Evolutionary conservation across 2,329 filamentous ascomycete species (phyloP), one percentile per base, ranked within the genome.

Genomic region (Chaetomium sp.): DNA sequence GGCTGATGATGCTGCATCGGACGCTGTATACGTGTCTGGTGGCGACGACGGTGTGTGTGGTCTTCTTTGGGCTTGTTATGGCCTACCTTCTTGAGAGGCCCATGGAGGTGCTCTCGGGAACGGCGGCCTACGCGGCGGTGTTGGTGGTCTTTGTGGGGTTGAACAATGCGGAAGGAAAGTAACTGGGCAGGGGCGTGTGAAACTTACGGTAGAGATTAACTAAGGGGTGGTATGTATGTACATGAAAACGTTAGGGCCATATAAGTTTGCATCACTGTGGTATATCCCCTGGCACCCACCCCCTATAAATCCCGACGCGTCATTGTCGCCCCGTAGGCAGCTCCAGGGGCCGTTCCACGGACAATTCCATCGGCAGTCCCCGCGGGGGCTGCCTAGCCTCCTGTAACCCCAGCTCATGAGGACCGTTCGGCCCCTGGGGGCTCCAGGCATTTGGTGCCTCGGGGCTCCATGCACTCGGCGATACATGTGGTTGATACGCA

Each of bases 111-210:
- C 31, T 55, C 16, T 31, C 31, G 19, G 27, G 27, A 8, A 55
- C 51, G 51, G 51, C 51, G 27, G 31, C 51, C 13, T 55, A 55
- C 31, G 51, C 51, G 27, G 51, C 51, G 8, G 51, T 55, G 51
- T 13, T 55, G 25, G 51, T 55, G 51, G 51, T 55, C 3, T 55
- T 55, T 55, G 51, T 55, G 27, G 51, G 51, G 45, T 23, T 47
- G 45, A 47, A 47, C 19, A 47, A 47, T 12, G 45, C 45, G 0
- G n/a, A 47, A 7, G 45, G 4, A n/a, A 19, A 3, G 0, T n/a
- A 23, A 1, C 5, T 2, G 45, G 21, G 3, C 19, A 47, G 7
- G n/a, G 9, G n/a, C 19, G 45, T 3, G 19, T 47, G 35, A 13
- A 19, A 16, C n/a, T n/a, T n/a, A n/a, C n/a, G n/a, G n/a, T n/a